Percentiles rank a stretch among this genome's conserved stretches.
These are phyloP conservation scores for Coniochaeta ligniaria DNA, from an alignment of 2,329 filamentous ascomycete genomes.

Conservation along the genomic window DNA sequence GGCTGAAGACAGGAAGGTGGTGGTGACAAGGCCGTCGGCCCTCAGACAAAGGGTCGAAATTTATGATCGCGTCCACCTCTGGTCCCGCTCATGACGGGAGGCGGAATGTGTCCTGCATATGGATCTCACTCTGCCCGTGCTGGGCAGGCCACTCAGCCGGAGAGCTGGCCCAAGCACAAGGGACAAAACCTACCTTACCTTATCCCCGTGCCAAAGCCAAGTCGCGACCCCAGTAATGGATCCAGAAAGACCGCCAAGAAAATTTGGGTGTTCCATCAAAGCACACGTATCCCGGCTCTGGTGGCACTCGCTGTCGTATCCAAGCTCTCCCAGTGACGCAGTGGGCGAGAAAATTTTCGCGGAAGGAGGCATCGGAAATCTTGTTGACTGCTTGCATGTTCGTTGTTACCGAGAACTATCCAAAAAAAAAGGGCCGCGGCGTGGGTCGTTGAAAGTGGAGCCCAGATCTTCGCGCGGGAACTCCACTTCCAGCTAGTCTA, in stretches of 20 bases:
- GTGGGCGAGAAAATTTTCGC: not conserved
- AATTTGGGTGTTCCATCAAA: not conserved
- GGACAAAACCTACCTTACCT: no score
- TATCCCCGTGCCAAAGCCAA: not conserved
- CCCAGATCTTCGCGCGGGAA: no score
- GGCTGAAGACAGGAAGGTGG: not conserved
- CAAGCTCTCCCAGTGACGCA: not conserved
- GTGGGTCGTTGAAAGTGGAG: not conserved
- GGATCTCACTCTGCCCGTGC: not conserved
- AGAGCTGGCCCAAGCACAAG: not conserved
- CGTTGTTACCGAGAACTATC: not conserved
- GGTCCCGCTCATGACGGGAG: not conserved
- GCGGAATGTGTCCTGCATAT: not conserved
- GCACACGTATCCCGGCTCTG: not conserved
- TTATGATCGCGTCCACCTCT: not conserved
- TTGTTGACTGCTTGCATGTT: not conserved
- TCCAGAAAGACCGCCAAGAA: not conserved
- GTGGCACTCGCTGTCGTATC: no score
- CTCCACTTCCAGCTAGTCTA: no score
- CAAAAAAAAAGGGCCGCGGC: not conserved
- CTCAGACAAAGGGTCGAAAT: not conserved
- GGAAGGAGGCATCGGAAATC: not conserved
- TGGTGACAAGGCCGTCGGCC: not conserved
- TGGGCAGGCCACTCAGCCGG: not conserved
- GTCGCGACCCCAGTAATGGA: not conserved